Percentiles rank a stretch among this genome's conserved stretches.
phyloP scores from a whole-genome alignment of 1,139 yeast genomes.

The Saccharomyces pastorianus region DNA sequence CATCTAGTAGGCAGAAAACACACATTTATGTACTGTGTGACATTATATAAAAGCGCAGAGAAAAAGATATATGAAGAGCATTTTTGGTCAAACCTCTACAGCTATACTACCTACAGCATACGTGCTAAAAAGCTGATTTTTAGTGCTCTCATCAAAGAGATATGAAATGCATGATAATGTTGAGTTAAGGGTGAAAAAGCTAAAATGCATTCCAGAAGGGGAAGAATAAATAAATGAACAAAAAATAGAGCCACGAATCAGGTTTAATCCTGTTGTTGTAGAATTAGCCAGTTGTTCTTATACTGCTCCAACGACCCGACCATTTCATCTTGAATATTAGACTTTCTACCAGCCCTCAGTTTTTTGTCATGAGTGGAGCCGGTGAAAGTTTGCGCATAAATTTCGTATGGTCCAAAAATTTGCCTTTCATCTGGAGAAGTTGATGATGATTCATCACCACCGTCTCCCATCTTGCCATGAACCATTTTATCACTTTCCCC shows the following conservation, averaged over 20 bases:
- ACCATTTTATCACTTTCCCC: not conserved
- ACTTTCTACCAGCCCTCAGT: slow-evolving; percentile 20
- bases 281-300: slow-evolving; percentile 31
- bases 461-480: slow-evolving; percentile 18
- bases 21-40: not conserved
- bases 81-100: not conserved
- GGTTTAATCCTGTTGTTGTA: slow-evolving; percentile 24
- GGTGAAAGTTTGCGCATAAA: slow-evolving; percentile 12
- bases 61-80: not conserved
- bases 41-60: not conserved
- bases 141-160: too few species aligned
- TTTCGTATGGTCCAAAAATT: slow-evolving; percentile 27
- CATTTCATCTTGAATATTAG: slow-evolving; percentile 28
- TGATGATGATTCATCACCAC: slow-evolving; percentile 4
- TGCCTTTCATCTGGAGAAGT: slow-evolving; percentile 12
- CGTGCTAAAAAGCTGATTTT: not conserved
- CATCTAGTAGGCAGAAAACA: not conserved
- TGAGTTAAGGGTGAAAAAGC: slow-evolving; percentile 1
- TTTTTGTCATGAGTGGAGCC: slow-evolving; percentile 5
- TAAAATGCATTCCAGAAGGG: not conserved
- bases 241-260: too few species aligned
- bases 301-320: slow-evolving; percentile 32
- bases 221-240: not conserved
- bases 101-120: not conserved
- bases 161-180: not conserved